Percentiles rank a stretch among this genome's conserved stretches.
These are phyloP conservation scores for Kwoniella shivajii DNA, from an alignment of 1,284 basidiomycete genomes.

Conservation along the genomic window DNA sequence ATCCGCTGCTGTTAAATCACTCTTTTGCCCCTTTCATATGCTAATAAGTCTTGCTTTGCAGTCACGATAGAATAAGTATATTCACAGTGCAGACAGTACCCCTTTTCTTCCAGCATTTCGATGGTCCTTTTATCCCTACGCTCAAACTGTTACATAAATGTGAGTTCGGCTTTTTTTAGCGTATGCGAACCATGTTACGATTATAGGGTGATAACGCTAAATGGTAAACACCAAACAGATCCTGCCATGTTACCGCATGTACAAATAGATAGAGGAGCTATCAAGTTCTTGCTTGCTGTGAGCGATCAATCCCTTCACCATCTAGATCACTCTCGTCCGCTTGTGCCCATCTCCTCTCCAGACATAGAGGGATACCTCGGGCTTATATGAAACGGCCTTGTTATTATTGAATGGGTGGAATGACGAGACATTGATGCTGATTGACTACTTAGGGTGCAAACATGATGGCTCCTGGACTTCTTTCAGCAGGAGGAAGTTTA, in stretches of 20 bases:
- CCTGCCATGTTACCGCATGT: slow-evolving; percentile 86
- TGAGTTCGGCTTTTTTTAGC: slow-evolving; percentile 53
- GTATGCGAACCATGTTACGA: neutral
- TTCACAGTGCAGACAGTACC: slow-evolving; percentile 84
- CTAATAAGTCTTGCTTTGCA: slow-evolving; percentile 52
- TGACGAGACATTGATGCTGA: too few species aligned
- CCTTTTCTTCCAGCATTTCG: slow-evolving; percentile 95
- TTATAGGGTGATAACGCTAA: neutral
- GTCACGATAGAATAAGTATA: slow-evolving; percentile 93
- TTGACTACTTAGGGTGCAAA: slow-evolving; percentile 74
- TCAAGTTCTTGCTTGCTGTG: slow-evolving; percentile 86
- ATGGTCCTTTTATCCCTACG: slow-evolving; percentile 88
- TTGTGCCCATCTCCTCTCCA: too few species aligned
- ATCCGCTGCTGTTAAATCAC: neutral
- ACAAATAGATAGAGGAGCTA: slow-evolving; percentile 92
- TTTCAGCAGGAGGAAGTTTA: slow-evolving; percentile 85
- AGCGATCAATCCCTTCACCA: slow-evolving; percentile 28
- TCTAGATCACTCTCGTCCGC: too few species aligned
- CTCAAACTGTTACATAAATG: slow-evolving; percentile 88
- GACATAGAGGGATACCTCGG: too few species aligned
- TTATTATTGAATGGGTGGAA: too few species aligned
- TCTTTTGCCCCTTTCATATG: neutral
- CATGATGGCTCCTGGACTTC: slow-evolving; percentile 97
- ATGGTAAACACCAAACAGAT: slow-evolving; percentile 59
- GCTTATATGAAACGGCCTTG: too few species aligned